Percentiles rank a stretch among this genome's conserved stretches.
Conservation (phyloP, 495 filamentous ascomycete genomes). For the Pseudoneurospora amorphoporcata region DNA sequence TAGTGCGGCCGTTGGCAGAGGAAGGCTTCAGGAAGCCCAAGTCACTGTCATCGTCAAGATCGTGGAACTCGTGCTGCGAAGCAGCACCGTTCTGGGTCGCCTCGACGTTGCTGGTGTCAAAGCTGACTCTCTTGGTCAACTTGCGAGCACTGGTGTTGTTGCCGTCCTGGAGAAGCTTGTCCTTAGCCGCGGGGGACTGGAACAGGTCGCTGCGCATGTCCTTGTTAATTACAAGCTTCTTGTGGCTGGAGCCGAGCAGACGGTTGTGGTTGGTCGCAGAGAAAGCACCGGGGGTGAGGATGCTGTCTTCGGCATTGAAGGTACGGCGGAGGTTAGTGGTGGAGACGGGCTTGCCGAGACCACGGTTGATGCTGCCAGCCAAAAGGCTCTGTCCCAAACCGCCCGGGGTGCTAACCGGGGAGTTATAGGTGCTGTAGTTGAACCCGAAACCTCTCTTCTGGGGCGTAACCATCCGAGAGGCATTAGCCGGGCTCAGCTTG, state of each 20-base stretch:
- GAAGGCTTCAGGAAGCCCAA: conserved; percentile 55
- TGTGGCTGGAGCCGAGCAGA: conserved; percentile 57
- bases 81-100: conserved; percentile 23
- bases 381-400: conserved; percentile 55
- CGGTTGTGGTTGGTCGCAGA: conserved; percentile 53
- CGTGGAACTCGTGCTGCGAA: conserved; percentile 29
- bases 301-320: conserved; percentile 57
- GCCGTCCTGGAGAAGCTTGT: conserved; percentile 28
- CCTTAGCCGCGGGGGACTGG: conserved; percentile 37
- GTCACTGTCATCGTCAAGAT: conserved; percentile 43
- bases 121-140: conserved; percentile 80
- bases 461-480: conserved; percentile 70
- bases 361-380: conserved; percentile 47
- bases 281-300: conserved; percentile 78
- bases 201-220: conserved; percentile 74
- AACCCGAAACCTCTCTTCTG: conserved; percentile 78
- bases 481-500: conserved; percentile 72
- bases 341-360: conserved; percentile 52
- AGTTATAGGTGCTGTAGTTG: conserved; percentile 80
- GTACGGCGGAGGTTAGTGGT: conserved; percentile 52
- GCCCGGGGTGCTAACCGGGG: conserved; percentile 62
- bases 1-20: conserved; percentile 28
- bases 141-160: conserved; percentile 42
- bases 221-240: conserved; percentile 83
- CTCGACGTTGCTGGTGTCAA: conserved; percentile 51